phyloP scores from a whole-genome alignment of 2,329 filamentous ascomycete species.

The Ascochyta clinopodiicola region DNA sequence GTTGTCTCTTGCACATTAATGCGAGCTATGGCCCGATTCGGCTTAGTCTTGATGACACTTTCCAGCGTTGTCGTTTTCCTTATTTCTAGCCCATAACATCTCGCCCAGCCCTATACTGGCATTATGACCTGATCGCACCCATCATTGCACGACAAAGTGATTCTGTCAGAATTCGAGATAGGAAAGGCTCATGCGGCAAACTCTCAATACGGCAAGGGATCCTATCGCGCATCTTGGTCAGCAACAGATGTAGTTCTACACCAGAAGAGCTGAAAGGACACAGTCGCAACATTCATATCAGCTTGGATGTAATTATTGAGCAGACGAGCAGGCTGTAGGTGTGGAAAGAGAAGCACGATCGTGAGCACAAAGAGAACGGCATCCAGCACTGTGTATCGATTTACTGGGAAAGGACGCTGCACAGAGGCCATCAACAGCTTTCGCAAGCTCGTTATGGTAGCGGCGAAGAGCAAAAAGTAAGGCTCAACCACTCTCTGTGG shows the following conservation, averaged over 20 bases:
- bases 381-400: too few relatives aligned
- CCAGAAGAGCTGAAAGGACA: constrained; percentile 27
- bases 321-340: constrained; percentile 32
- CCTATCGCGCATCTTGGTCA: constrained; percentile 37
- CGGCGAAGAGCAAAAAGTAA: too few relatives aligned
- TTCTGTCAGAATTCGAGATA: constrained; percentile 4
- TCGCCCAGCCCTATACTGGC: background rate
- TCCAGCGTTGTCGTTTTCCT: background rate
- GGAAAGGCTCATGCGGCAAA: constrained; percentile 3
- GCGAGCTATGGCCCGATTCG: background rate
- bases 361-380: constrained; percentile 31
- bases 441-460: too few relatives aligned
- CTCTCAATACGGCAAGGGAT: constrained; percentile 31
- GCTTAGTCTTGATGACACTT: background rate
- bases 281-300: constrained; percentile 26
- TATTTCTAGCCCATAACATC: background rate
- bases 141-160: constrained; percentile 17
- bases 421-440: too few relatives aligned
- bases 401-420: too few relatives aligned
- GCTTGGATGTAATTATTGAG: constrained; percentile 39
- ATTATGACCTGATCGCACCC: constrained; percentile 16
- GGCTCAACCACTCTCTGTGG: too few relatives aligned
- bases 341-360: constrained; percentile 38
- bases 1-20: background rate
- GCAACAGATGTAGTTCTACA: constrained; percentile 33